phyloP scores from a whole-genome alignment of 192 early-diverging fungal species.

The Diversispora epigaea region DNA sequence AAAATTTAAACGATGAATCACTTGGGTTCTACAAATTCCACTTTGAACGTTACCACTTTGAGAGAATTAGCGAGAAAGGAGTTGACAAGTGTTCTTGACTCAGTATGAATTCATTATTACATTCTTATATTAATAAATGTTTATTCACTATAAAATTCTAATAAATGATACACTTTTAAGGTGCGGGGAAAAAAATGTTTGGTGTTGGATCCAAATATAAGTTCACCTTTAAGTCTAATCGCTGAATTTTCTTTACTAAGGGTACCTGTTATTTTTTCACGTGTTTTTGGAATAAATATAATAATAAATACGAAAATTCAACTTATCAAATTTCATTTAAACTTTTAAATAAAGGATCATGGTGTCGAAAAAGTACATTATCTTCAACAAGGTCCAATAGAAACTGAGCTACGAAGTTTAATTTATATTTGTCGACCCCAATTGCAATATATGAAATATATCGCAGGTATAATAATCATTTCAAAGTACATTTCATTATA shows the following conservation, averaged over 20 bases:
- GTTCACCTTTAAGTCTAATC: constrained; percentile 80
- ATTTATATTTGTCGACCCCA: constrained; percentile 86
- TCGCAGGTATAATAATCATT: constrained; percentile 62
- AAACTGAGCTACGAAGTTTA: constrained; percentile 70
- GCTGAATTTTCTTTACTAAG: constrained; percentile 87
- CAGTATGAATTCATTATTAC: constrained; percentile 47
- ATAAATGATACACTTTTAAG: constrained; percentile 38
- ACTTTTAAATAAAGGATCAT: constrained; percentile 67
- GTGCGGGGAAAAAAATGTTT: constrained; percentile 88
- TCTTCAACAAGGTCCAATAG: constrained; percentile 62
- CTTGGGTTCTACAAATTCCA: constrained; percentile 19
- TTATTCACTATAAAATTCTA: not conserved
- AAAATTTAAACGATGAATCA: no score
- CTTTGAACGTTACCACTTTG: constrained; percentile 54
- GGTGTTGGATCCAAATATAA: constrained; percentile 83
- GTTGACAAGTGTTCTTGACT: constrained; percentile 72
- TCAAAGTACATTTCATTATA: constrained; percentile 28
- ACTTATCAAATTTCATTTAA: not conserved
- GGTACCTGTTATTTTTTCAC: constrained; percentile 39
- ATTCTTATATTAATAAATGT: not conserved
- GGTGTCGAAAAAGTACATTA: constrained; percentile 94
- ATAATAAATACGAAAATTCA: not conserved
- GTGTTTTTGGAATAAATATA: not conserved
- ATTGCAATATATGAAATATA: constrained; percentile 74
- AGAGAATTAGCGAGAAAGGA: constrained; percentile 63